These are phyloP conservation scores for Ogataea paraovalis DNA, from an alignment of 805 yeast genomes.

Conservation along the genomic window DNA sequence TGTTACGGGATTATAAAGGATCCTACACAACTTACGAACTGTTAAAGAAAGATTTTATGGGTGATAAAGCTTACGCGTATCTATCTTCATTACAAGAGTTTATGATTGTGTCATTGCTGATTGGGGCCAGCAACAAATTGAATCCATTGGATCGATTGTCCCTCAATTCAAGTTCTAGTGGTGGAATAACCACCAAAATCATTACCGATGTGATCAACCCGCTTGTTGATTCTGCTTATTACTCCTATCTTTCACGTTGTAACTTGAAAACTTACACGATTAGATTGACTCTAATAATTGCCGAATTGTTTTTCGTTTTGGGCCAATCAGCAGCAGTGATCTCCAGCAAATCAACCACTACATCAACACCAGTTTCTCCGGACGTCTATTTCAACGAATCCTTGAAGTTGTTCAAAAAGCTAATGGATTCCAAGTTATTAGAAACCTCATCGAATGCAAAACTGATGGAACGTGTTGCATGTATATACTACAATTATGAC, in stretches of 20 bases:
- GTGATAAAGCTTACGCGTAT: conserved; percentile 76
- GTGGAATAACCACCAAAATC: conserved; percentile 40
- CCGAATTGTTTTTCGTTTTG: conserved; percentile 58
- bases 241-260: conserved; percentile 70
- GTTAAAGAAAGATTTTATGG: conserved; percentile 68
- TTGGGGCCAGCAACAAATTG: conserved; percentile 49
- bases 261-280: conserved; percentile 66
- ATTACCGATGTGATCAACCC: conserved; percentile 55
- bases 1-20: conserved; percentile 82
- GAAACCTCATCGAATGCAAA: conserved; percentile 41
- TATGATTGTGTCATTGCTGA: conserved; percentile 68
- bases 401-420: conserved; percentile 41
- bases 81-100: conserved; percentile 86
- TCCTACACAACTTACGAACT: conserved; percentile 83
- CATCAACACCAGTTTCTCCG: conserved; percentile 5
- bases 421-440: conserved; percentile 41
- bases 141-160: conserved; percentile 35
- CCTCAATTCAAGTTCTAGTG: conserved; percentile 20
- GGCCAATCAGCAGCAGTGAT: conserved; percentile 32
- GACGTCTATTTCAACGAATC: conserved; percentile 44
- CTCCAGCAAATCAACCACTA: not conserved
- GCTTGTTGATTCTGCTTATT: conserved; percentile 64
- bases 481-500: conserved; percentile 26
- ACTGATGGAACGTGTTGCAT: conserved; percentile 36
- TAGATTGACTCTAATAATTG: conserved; percentile 59